phyloP scores from a whole-genome alignment of 2,329 filamentous ascomycete species.

The Neofusicoccum sp. region DNA sequence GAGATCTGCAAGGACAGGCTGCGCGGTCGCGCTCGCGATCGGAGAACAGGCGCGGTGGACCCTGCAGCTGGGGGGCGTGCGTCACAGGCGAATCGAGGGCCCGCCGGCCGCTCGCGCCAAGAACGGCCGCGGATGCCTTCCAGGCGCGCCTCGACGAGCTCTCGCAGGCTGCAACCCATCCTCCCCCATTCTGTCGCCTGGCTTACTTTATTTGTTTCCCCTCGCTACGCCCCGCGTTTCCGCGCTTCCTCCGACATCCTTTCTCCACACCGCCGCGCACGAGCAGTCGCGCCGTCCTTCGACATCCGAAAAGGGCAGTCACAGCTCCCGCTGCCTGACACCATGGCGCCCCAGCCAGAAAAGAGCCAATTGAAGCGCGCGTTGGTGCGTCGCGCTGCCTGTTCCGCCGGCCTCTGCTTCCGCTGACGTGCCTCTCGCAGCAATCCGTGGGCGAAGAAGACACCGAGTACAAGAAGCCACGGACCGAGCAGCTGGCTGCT shows the following conservation, averaged over 20 bases:
- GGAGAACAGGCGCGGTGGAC: not conserved
- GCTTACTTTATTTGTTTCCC: conserved; percentile 1
- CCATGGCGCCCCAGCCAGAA: conserved; percentile 61
- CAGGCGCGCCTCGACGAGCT: not conserved
- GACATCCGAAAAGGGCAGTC: conserved; percentile 16
- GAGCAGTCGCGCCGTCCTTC: not conserved
- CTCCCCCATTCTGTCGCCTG: conserved; percentile 8
- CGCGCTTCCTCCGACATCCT: conserved; percentile 22
- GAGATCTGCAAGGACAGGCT: not conserved
- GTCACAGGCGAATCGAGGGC: conserved; percentile 3
- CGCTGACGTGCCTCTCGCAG: conserved; percentile 45
- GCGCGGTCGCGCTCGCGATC: not conserved
- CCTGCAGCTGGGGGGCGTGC: not conserved
- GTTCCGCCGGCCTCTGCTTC: conserved; percentile 21
- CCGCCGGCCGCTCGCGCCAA: conserved; percentile 4
- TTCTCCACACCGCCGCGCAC: conserved; percentile 19
- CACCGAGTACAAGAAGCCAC: conserved; percentile 75
- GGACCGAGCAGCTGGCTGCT: conserved; percentile 38
- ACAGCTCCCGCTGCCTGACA: conserved; percentile 5
- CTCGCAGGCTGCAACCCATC: conserved; percentile 12
- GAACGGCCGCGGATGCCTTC: conserved; percentile 10
- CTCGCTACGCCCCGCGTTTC: not conserved
- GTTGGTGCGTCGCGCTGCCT: conserved; percentile 57
- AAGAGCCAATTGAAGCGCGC: conserved; percentile 83
- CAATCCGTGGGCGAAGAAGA: conserved; percentile 62